Base-by-base conservation (phyloP, 176 grass and related monocot species). In the Phragmites australis region DNA sequence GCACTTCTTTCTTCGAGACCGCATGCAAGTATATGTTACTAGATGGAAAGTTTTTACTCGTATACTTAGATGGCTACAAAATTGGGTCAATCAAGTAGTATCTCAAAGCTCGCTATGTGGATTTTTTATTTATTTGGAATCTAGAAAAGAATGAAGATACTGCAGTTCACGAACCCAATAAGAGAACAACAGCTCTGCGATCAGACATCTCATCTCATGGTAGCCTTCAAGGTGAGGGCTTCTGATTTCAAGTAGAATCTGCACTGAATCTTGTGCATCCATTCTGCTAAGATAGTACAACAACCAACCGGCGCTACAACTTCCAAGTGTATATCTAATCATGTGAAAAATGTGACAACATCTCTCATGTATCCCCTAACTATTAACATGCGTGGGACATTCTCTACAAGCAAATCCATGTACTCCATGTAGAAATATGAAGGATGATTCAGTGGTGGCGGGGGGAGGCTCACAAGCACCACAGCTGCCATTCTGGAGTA, bases 391-490 rank as follows among this genome's bases (percentile, higher is more conserved):
- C 96, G 91, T 16, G 96, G 90, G 68, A 99, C 92, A 61, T 99
- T 99, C 74, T 99, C 96, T 59, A 99, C 96, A 48, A 99, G 82
- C 67, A 99, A 79, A 86, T 99, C 96, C 96, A 99, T 95, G 71
- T 98, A 98, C 71, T 98, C 96, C 92, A 98, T 99, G 67, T 99
- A 99, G 55, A 95, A 99, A 84, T 99, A 95, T 2, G 96, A 75
- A 6, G 96, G 90, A 52, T 95, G 96, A 70, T 93, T 91, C 41
- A 95, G 49, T 15, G 96, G 96, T 65, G 92, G 92, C 0, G 92
- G 96, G 1, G 92, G 90, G 3, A 99, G 96, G 81, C 96, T 99
- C 81, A 99, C 96, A 19, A 99, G 90, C 79, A 99, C 96, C 44
- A 95, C 92, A 2, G 96, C 90, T 23, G 96, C 86, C 96, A 99